phyloP scores from a whole-genome alignment of 345 rosid species.

The Rubroshorea leprosula region DNA sequence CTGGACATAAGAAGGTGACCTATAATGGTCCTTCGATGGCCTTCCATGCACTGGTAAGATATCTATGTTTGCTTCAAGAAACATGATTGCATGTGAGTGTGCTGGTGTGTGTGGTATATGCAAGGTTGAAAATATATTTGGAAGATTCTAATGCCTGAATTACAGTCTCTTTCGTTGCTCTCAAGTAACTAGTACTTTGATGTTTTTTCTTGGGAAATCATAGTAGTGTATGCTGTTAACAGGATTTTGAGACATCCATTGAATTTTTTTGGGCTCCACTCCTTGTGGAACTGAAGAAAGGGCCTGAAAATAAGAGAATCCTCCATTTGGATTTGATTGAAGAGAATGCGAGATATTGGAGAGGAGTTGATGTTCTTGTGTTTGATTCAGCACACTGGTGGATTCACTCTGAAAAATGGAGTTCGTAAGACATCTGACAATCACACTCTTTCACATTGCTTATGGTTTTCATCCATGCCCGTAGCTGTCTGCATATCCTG shows the following conservation, averaged over 20 bases:
- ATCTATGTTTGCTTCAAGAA: background rate
- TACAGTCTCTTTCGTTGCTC: background rate
- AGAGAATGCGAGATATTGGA: slow-evolving; percentile 89
- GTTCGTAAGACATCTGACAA: slow-evolving; percentile 42
- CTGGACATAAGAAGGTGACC: slow-evolving; percentile 51
- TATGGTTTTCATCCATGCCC: background rate
- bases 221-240: slow-evolving; percentile 5
- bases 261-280: slow-evolving; percentile 94
- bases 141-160: background rate
- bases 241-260: slow-evolving; percentile 77
- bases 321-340: slow-evolving; percentile 83
- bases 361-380: slow-evolving; percentile 74
- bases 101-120: too few relatives aligned
- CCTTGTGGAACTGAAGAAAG: slow-evolving; percentile 76
- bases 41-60: slow-evolving; percentile 70
- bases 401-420: slow-evolving; percentile 78
- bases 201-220: background rate
- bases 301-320: slow-evolving; percentile 46
- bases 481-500: background rate
- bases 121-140: background rate
- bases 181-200: too few relatives aligned
- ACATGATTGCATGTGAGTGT: too few relatives aligned
- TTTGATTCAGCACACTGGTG: slow-evolving; percentile 99
- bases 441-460: background rate
- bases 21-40: slow-evolving; percentile 85